A percentile compares a stretch with the other conserved stretches of the same genome.
Conservation (phyloP, 768 basidiomycete genomes). For the Pisolithus sp. region DNA sequence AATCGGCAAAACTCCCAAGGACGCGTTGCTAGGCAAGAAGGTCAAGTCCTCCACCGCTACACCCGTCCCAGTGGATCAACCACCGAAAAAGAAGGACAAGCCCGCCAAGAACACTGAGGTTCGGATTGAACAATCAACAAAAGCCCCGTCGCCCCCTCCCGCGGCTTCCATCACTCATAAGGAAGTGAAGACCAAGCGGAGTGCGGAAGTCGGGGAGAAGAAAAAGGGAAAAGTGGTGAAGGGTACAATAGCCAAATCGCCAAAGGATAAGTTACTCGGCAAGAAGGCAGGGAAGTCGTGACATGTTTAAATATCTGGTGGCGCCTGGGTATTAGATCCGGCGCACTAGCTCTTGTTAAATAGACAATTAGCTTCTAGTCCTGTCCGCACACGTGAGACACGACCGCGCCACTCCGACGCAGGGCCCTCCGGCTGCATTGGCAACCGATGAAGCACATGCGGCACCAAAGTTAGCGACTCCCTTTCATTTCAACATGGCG, state of each 20-base stretch:
- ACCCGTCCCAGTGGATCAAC: constrained; percentile 4
- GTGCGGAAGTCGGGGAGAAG: constrained; percentile 40
- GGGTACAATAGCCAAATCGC: constrained; percentile 39
- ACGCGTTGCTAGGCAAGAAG: constrained; percentile 48
- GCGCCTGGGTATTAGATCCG: not conserved
- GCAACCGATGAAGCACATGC: not conserved
- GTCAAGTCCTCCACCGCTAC: not conserved
- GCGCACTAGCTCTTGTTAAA: too few species aligned
- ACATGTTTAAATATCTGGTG: constrained; percentile 2
- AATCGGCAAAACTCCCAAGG: constrained; percentile 48
- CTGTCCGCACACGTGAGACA: too few species aligned
- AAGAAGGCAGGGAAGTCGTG: constrained; percentile 38
- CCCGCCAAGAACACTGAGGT: not conserved
- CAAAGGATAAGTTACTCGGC: constrained; percentile 50
- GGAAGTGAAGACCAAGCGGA: constrained; percentile 51
- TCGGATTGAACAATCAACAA: constrained; percentile 8
- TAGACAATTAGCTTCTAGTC: too few species aligned
- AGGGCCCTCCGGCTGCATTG: not conserved
- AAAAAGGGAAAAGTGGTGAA: constrained; percentile 46
- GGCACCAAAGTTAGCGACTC: not conserved
- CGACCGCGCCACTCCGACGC: too few species aligned
- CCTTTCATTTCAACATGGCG: not conserved
- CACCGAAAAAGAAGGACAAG: constrained; percentile 8
- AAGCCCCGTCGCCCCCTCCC: constrained; percentile 1
- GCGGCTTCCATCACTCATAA: constrained; percentile 28